Percentiles rank a stretch among this genome's conserved stretches.
Evolutionary conservation across 495 filamentous ascomycete species (phyloP).

Genomic region (Xylaria scruposa): DNA sequence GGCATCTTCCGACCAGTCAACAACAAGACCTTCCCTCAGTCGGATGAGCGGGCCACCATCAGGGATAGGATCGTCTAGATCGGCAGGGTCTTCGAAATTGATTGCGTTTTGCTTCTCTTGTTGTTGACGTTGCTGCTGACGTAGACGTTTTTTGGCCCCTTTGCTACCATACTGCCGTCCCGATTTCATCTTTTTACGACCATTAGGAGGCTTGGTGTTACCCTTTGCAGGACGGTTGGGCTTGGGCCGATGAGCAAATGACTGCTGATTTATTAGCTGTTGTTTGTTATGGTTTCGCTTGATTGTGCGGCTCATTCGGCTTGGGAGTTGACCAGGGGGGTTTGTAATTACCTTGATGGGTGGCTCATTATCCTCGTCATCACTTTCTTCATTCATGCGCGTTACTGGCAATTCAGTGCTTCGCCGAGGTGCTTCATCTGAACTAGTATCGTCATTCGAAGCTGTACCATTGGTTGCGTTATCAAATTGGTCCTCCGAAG

Average conservation of each 20-base stretch:
- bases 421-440: constrained; percentile 38
- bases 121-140: constrained; percentile 38
- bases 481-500: constrained; percentile 39
- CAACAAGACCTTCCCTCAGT: constrained; percentile 79
- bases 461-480: constrained; percentile 38
- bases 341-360: constrained; percentile 36
- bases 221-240: constrained; percentile 32
- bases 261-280: constrained; percentile 28
- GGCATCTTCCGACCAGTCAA: constrained; percentile 77
- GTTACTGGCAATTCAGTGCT: constrained; percentile 38
- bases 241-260: constrained; percentile 29
- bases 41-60: constrained; percentile 71
- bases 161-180: constrained; percentile 48
- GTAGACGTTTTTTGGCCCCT: constrained; percentile 38
- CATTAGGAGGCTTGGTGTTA: constrained; percentile 35
- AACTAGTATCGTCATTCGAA: constrained; percentile 50
- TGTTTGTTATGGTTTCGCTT: not conserved
- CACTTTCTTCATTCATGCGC: constrained; percentile 61
- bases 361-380: constrained; percentile 52
- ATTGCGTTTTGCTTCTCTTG: constrained; percentile 35
- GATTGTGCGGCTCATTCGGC: not conserved
- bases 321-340: constrained; percentile 16
- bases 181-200: constrained; percentile 47
- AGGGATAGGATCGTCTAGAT: constrained; percentile 27
- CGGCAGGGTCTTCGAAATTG: constrained; percentile 30